A percentile compares a stretch with the other conserved stretches of the same genome.
Evolutionary conservation across 768 basidiomycete genomes (phyloP).

Genomic region (Filobasidium floriforme): DNA sequence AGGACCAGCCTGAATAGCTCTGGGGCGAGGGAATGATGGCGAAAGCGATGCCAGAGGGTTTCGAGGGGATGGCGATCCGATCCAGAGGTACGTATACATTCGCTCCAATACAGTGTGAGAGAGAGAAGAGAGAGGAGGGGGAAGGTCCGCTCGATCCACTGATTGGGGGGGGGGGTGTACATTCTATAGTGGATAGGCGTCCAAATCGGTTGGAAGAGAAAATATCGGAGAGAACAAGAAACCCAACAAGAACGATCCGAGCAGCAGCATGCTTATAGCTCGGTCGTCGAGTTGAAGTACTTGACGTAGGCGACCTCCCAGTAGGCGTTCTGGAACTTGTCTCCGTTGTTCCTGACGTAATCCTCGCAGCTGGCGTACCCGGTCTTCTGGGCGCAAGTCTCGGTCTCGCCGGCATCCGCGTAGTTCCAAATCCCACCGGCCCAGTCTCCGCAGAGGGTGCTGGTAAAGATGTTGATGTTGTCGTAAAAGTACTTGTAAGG

Average conservation of each 20-base stretch:
- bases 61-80: too few species aligned
- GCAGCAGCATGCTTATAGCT: constrained; percentile 23
- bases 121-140: too few species aligned
- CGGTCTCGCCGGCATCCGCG: constrained; percentile 60
- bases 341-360: constrained; percentile 65
- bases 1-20: too few species aligned
- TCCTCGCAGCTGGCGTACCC: constrained; percentile 72
- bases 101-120: too few species aligned
- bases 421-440: constrained; percentile 69
- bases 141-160: too few species aligned
- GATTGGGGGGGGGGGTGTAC: too few species aligned
- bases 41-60: too few species aligned
- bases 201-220: too few species aligned
- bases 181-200: too few species aligned
- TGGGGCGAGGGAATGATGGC: too few species aligned
- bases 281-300: constrained; percentile 43
- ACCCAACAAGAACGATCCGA: neutral
- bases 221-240: too few species aligned
- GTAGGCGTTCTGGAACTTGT: constrained; percentile 38
- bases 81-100: too few species aligned
- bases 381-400: constrained; percentile 76
- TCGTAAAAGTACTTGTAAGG: constrained; percentile 70
- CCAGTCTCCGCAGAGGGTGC: constrained; percentile 80
- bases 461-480: constrained; percentile 70
- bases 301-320: constrained; percentile 45